A percentile compares a stretch with the other conserved stretches of the same genome.
These are phyloP conservation scores for Hemisphaericaspora lyxosophila DNA, from an alignment of 1,139 yeast genomes.

Conservation along the genomic window DNA sequence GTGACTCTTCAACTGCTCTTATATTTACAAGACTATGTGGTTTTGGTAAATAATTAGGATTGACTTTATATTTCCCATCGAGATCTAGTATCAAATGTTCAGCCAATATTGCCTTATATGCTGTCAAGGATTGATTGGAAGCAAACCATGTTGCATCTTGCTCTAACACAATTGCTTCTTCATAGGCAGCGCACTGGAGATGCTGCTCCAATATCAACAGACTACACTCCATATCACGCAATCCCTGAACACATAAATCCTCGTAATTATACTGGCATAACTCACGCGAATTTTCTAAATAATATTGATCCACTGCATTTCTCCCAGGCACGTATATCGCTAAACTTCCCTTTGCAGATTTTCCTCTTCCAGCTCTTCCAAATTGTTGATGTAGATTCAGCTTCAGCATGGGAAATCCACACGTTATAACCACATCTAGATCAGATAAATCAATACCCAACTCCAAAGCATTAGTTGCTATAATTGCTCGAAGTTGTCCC, in stretches of 20 bases:
- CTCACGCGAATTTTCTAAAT: slow-evolving; percentile 66
- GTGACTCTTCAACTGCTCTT: slow-evolving; percentile 79
- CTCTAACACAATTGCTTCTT: slow-evolving; percentile 58
- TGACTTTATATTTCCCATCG: slow-evolving; percentile 57
- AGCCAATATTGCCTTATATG: slow-evolving; percentile 39
- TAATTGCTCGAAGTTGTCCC: slow-evolving; percentile 79
- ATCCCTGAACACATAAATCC: slow-evolving; percentile 43
- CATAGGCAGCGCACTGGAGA: slow-evolving; percentile 93
- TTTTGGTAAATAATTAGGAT: slow-evolving; percentile 70
- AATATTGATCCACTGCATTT: slow-evolving; percentile 85
- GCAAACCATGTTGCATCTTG: slow-evolving; percentile 58
- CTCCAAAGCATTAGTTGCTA: slow-evolving; percentile 94
- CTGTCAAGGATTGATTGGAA: slow-evolving; percentile 15
- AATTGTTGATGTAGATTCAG: slow-evolving; percentile 91
- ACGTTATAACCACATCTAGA: slow-evolving; percentile 83
- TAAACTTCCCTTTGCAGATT: slow-evolving; percentile 59
- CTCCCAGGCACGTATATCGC: slow-evolving; percentile 83
- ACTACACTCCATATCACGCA: slow-evolving; percentile 36
- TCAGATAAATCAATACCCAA: slow-evolving; percentile 94
- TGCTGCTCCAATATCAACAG: slow-evolving; percentile 67
- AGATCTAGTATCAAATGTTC: slow-evolving; percentile 47
- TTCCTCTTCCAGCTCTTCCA: slow-evolving; percentile 92
- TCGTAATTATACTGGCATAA: slow-evolving; percentile 50
- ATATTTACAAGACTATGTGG: slow-evolving; percentile 73
- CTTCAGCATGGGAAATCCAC: slow-evolving; percentile 88